Evolutionary conservation across 2,329 filamentous ascomycete genomes (phyloP), one percentile per base, ranked within the genome.

Genomic region (Colletotrichum sp.): DNA sequence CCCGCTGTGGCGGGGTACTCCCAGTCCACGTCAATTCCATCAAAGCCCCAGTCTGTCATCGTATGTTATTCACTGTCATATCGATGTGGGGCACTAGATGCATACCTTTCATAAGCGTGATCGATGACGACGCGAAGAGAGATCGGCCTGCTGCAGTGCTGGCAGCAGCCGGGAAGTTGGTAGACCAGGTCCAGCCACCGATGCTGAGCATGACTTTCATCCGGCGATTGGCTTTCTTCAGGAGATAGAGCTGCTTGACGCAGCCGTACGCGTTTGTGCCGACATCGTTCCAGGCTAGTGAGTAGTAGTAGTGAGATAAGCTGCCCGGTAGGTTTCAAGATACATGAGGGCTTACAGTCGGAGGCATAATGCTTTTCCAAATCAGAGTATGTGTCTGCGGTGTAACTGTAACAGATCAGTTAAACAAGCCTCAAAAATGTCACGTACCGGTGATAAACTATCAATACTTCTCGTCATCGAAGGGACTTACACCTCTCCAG

Each of bases 181-280:
- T 86, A 3, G 94, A 95, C 84, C 95, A 97, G 0, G 94, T 96
- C 94, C 94, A 98, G 34, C 96, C 95, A 64, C 96, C 96, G 78
- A 98, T 95, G 64, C 92, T 94, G 6, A 98, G 89, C 26, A 98
- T 87, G 2, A 94, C 89, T 82, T 98, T 98, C 70, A 98, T 84
- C 63, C 95, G 91, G 18, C 95, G 92, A 83, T 98, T 93, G 73
- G 88, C 84, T 83, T 96, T 93, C 86, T 98, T 98, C 58, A 95
- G 87, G 9, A 94, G 85, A 82, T 91, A 95, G 1, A 98, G 87
- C 80, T 98, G 94, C 85, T 97, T 97, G 69, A 95, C 84, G 81
- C 93, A 94, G 52, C 96, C 96, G 79, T 96, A 97, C 63, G 94
- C 91, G 81, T 98, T 97, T 7, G 58, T 75, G 3, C 73, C 73